Conservation (phyloP, 2,329 filamentous ascomycete genomes). For the Lecanosticta acicola region DNA sequence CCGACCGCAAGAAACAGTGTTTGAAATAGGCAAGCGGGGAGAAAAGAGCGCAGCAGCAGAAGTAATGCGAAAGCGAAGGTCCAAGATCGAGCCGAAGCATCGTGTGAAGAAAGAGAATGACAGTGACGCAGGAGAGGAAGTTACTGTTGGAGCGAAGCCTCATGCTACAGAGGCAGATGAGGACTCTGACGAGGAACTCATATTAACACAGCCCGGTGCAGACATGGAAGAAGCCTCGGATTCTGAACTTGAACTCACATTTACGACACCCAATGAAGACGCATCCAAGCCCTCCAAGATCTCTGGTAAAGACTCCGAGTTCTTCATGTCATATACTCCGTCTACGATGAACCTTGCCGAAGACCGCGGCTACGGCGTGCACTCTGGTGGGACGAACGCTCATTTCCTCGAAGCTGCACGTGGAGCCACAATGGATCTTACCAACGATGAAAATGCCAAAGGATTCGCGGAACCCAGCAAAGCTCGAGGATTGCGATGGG, state of each 20-base stretch:
- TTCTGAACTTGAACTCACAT: conserved; percentile 50
- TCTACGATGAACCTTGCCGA: conserved; percentile 74
- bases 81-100: conserved; percentile 59
- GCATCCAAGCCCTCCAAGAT: conserved; percentile 21
- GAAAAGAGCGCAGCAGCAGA: conserved; percentile 64
- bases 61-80: conserved; percentile 66
- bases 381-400: conserved; percentile 61
- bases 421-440: conserved; percentile 83
- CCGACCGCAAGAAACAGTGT: conserved; percentile 89
- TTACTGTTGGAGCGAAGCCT: conserved; percentile 31
- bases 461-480: conserved; percentile 72
- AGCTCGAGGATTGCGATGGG: conserved; percentile 78
- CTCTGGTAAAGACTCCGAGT: conserved; percentile 75
- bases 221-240: conserved; percentile 44
- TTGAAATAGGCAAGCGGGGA: conserved; percentile 76
- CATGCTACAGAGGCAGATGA: conserved; percentile 40
- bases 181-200: conserved; percentile 35
- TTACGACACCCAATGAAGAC: conserved; percentile 34
- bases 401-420: conserved; percentile 88
- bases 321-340: conserved; percentile 96
- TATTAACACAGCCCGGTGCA: conserved; percentile 29
- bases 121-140: conserved; percentile 15
- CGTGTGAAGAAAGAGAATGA: conserved; percentile 39
- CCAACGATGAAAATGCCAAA: conserved; percentile 73
- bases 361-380: conserved; percentile 88